Base-by-base conservation (phyloP, 768 basidiomycete genomes). In the Hypsizygus marmoreus region DNA sequence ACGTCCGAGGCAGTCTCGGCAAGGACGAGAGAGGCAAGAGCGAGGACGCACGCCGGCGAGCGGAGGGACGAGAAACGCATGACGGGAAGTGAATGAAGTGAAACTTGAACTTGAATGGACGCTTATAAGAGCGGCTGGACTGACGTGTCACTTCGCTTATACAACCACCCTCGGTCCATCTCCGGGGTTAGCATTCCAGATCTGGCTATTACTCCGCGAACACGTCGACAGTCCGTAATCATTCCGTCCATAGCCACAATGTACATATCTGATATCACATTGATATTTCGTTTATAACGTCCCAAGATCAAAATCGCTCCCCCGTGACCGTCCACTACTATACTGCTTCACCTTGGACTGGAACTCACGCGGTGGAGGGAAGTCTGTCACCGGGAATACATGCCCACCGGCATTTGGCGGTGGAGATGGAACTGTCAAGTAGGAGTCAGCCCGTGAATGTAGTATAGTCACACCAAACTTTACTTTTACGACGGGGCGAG, bases 1-100 rank as follows among this genome's bases (percentile, higher is more conserved):
- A 99, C 95, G 66, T 98, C 95, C 2, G 88, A 88, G 20, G 80
- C 72, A 10, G 64, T 72, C 30, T 80, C 81, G 44, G 80, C 84
- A 46, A 73, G 58, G 55, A 74, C 80, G 62, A 75, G 60, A 41
- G 83, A 69, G 46, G 74, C 71, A 31, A 75, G 61, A 40, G 73
- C 76, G 48, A 86, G 64, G 45, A 81, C 68, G 50, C 79, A 79
- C 22, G 73, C 74, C 43, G 81, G 72, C 32, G 79, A 43, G 19
- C 70, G 43, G 77, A 66, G 66, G 50, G 82, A 64, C 34, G 75
- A 70, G 67, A 86, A 66, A 69, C 87, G 86, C 89, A 91, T 91
- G 59, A 63, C 70, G 58, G 62, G 36, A 48, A 51, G 54, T 54
- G 44, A 60, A 46, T 57, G 56, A 55, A 56, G 56, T 57, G 54